phyloP scores from a whole-genome alignment of 2,329 filamentous ascomycete genomes.

The Lasiodiplodia gonubiensis region DNA sequence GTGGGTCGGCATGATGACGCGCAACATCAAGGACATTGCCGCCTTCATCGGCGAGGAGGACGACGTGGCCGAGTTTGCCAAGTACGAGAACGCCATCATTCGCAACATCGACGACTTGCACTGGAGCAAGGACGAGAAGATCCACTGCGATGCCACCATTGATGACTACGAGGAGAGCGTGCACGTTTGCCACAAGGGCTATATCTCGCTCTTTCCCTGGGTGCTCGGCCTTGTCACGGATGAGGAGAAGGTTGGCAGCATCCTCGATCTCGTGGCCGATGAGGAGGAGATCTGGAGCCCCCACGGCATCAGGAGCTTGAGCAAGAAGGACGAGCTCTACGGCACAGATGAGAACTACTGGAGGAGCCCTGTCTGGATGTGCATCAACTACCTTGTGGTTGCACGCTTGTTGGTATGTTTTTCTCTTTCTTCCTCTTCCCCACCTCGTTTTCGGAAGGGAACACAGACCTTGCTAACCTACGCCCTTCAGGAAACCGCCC shows the following conservation, averaged over 20 bases:
- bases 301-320: slow-evolving; percentile 87
- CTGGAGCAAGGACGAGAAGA: slow-evolving; percentile 80
- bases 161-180: slow-evolving; percentile 91
- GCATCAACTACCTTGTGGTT: slow-evolving; percentile 88
- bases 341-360: slow-evolving; percentile 96
- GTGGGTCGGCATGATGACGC: slow-evolving; percentile 97
- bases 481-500: slow-evolving; percentile 64
- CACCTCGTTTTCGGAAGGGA: not conserved
- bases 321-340: slow-evolving; percentile 81
- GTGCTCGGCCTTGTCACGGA: slow-evolving; percentile 79
- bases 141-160: slow-evolving; percentile 93
- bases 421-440: slow-evolving; percentile 18
- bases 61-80: slow-evolving; percentile 74
- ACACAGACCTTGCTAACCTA: no score
- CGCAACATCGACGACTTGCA: slow-evolving; percentile 91
- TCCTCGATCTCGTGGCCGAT: slow-evolving; percentile 79
- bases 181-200: slow-evolving; percentile 95
- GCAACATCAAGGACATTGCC: slow-evolving; percentile 81
- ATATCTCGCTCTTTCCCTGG: slow-evolving; percentile 93
- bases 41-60: slow-evolving; percentile 75
- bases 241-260: slow-evolving; percentile 73
- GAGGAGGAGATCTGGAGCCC: slow-evolving; percentile 88
- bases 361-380: slow-evolving; percentile 91
- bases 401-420: slow-evolving; percentile 74
- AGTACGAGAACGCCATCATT: slow-evolving; percentile 76